Conservation (phyloP, 805 yeast species). For the Kazachstania psychrophila region DNA sequence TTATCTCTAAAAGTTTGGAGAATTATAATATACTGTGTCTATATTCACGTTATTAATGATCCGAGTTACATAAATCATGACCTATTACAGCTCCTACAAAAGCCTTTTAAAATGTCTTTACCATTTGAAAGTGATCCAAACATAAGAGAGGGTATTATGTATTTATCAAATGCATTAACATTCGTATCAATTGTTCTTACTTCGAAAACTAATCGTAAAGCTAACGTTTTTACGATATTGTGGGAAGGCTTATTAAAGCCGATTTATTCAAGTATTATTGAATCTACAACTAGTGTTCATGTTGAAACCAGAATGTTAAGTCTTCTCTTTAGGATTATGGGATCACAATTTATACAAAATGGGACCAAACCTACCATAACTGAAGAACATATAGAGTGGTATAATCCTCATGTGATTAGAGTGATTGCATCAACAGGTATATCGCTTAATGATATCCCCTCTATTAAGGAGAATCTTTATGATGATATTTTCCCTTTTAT, state of each 20-base stretch:
- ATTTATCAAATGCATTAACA: slow-evolving; percentile 13
- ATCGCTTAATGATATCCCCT: slow-evolving; percentile 11
- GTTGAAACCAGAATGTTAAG: slow-evolving; percentile 2
- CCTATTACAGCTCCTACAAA: slow-evolving; percentile 7
- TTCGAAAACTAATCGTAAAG: slow-evolving; percentile 1
- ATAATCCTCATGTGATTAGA: slow-evolving; percentile 10
- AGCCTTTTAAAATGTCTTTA: slow-evolving; percentile 12
- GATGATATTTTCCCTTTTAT: neutral
- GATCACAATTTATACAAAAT: too few species aligned
- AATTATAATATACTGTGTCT: slow-evolving; percentile 17
- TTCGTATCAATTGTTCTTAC: slow-evolving; percentile 8
- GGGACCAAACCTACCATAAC: too few species aligned
- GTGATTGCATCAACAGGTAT: slow-evolving; percentile 22
- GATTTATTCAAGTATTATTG: slow-evolving; percentile 6
- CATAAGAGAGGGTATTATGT: slow-evolving; percentile 12
- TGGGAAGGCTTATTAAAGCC: slow-evolving; percentile 15
- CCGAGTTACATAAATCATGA: neutral
- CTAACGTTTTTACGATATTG: slow-evolving; percentile 6
- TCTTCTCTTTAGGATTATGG: too few species aligned
- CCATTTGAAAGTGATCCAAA: slow-evolving; percentile 3
- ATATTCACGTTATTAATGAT: slow-evolving; percentile 4
- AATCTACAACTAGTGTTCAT: slow-evolving; percentile 4
- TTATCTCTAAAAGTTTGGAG: slow-evolving; percentile 25
- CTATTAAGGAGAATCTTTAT: slow-evolving; percentile 2
- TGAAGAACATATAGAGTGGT: too few species aligned